Percentiles rank a stretch among this genome's conserved stretches.
These are phyloP conservation scores for Flaveria trinervia DNA, from an alignment of 129 eudicot genomes.

Conservation along the genomic window DNA sequence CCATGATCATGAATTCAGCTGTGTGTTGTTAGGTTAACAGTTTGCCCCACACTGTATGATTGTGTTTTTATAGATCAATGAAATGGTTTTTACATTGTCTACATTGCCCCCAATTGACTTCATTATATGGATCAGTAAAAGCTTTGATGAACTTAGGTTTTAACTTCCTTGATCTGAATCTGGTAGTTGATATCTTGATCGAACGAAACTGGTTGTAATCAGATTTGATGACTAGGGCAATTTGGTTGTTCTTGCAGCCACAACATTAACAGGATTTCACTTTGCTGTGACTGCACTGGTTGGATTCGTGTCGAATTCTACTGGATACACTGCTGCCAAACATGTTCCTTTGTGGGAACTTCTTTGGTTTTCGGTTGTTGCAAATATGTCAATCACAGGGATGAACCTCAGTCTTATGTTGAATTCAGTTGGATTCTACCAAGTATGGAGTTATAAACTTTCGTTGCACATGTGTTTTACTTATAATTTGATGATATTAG, in stretches of 20 bases:
- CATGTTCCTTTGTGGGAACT: slow-evolving; percentile 91
- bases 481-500: not conserved
- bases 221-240: slow-evolving; percentile 13
- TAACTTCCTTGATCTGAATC: not conserved
- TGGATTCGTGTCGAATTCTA: slow-evolving; percentile 75
- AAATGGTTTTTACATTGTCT: slow-evolving; percentile 11
- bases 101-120: not conserved
- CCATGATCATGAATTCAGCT: not conserved
- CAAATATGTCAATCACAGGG: slow-evolving; percentile 92
- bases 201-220: not conserved
- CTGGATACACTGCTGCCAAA: slow-evolving; percentile 75
- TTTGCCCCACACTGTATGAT: too few species aligned
- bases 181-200: not conserved
- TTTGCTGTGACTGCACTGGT: slow-evolving; percentile 85
- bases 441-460: slow-evolving; percentile 40
- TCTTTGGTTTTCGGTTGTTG: slow-evolving; percentile 84
- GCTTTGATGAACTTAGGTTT: not conserved
- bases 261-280: slow-evolving; percentile 85
- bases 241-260: slow-evolving; percentile 51
- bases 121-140: slow-evolving; percentile 14
- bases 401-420: slow-evolving; percentile 93
- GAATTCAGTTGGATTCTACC: slow-evolving; percentile 87
- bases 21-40: too few species aligned
- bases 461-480: not conserved
- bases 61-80: not conserved